phyloP scores from a whole-genome alignment of 768 basidiomycete species.

The Trametes elegans region DNA sequence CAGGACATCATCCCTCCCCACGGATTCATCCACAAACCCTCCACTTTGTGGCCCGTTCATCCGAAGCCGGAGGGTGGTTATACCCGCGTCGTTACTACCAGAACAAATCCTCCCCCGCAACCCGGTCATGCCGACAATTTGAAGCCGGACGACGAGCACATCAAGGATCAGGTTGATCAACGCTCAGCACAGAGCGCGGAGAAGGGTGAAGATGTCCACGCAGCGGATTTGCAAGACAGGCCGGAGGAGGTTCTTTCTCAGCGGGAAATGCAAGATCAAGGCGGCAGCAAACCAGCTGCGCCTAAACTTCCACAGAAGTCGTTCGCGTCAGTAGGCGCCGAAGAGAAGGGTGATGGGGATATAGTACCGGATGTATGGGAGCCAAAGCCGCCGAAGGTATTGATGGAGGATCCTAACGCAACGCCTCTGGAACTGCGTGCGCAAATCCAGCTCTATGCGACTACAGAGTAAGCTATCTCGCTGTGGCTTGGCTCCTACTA shows the following conservation, averaged over 20 bases:
- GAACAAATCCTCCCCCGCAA: conserved; percentile 42
- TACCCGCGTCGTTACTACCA: conserved; percentile 35
- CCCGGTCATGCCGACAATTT: conserved; percentile 52
- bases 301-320: no score
- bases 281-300: no score
- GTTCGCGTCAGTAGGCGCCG: no score
- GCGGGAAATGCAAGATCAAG: conserved; percentile 14
- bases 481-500: background rate
- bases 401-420: conserved; percentile 46
- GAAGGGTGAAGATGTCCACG: conserved; percentile 17
- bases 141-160: conserved; percentile 33
- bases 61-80: conserved; percentile 29
- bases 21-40: conserved; percentile 61
- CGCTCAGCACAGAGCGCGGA: conserved; percentile 21
- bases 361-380: conserved; percentile 39
- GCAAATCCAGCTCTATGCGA: conserved; percentile 78
- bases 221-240: conserved; percentile 19
- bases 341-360: conserved; percentile 13
- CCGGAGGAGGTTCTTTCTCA: conserved; percentile 20
- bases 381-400: conserved; percentile 54
- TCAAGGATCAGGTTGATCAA: conserved; percentile 20
- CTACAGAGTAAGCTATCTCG: conserved; percentile 55
- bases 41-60: conserved; percentile 56
- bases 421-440: conserved; percentile 49
- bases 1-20: conserved; percentile 69